Conservation (phyloP, 495 filamentous ascomycete species). For the Sordaria brevicollis region DNA sequence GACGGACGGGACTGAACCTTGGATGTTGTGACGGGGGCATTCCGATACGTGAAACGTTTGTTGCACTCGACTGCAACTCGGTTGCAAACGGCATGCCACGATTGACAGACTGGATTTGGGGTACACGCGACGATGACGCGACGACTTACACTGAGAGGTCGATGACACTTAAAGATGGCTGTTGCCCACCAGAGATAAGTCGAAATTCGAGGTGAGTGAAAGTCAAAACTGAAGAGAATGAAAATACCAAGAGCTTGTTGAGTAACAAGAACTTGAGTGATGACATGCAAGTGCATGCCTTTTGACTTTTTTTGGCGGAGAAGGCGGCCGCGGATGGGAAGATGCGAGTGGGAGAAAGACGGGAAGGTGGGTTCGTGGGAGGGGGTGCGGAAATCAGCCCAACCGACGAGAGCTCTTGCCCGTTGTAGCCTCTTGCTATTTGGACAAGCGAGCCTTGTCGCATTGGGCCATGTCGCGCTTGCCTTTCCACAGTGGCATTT, state of each 20-base stretch:
- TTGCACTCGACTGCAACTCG: constrained; percentile 6
- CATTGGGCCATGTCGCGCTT: constrained; percentile 19
- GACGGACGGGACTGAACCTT: neutral
- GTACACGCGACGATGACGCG: constrained; percentile 25
- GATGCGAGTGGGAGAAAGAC: neutral
- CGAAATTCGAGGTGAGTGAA: neutral
- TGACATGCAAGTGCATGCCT: neutral
- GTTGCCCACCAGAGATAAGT: neutral
- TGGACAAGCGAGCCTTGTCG: constrained; percentile 21
- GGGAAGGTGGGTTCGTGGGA: neutral
- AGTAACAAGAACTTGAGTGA: neutral
- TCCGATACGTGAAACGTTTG: constrained; percentile 4
- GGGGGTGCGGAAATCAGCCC: neutral
- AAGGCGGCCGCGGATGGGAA: neutral
- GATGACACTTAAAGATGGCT: neutral
- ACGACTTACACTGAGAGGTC: neutral
- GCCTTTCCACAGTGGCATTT: constrained; percentile 21
- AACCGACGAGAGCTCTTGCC: neutral
- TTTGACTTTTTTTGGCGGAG: neutral
- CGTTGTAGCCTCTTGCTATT: constrained; percentile 31
- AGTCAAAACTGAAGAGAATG: neutral
- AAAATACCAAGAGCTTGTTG: neutral
- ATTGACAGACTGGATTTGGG: constrained; percentile 2
- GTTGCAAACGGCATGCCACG: constrained; percentile 5
- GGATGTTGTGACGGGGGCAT: neutral